Evolutionary conservation across 179 eudicot species (phyloP), one percentile per base, ranked within the genome.

Genomic region (Silene vulgaris): DNA sequence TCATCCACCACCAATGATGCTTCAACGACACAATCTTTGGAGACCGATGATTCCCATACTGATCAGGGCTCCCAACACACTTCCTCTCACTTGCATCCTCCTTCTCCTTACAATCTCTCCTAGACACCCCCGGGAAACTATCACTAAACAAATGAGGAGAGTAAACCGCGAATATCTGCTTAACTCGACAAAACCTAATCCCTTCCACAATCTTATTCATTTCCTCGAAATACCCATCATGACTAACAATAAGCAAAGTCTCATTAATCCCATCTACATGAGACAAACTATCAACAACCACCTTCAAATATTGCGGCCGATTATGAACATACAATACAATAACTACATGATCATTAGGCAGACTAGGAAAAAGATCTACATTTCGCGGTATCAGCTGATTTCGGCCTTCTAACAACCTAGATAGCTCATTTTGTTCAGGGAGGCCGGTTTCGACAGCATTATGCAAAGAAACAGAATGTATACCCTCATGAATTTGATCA

Each of bases 1-100:
- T 90, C 98, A 94, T 92, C 98, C 98, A 94, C 98, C 98, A 94
- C 98, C 98, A 94, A 81, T 94, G 98, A 85, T 92, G 98, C 85
- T 94, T 94, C 82, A 94, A 77, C 1, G 97, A 92, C 69, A 94
- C 98, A 65, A 92, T 94, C 83, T 87, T 92, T 12, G 94, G 94
- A 11, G 93, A 88, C 69, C 97, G 78, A 68, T 88, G 88, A 69
- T 92, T 92, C 62, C 97, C 98, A 87, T 90, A 94, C 78, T 94
- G 98, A 89, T 94, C 97, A 0, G 94, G 87, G 28, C 79, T 90
- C 28, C 98, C 98, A 16, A 67, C 74, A 74, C 97, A 94, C 7
- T 87, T 87, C 54, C 80, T 81, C 77, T 77, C 75, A 29, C 43
- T 52, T 4, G 90, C 80, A 45, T 89, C 84, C 17, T 90, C 92